These are phyloP conservation scores for Rhodotorula sp. DNA, from an alignment of 1,284 basidiomycete species.

Conservation along the genomic window DNA sequence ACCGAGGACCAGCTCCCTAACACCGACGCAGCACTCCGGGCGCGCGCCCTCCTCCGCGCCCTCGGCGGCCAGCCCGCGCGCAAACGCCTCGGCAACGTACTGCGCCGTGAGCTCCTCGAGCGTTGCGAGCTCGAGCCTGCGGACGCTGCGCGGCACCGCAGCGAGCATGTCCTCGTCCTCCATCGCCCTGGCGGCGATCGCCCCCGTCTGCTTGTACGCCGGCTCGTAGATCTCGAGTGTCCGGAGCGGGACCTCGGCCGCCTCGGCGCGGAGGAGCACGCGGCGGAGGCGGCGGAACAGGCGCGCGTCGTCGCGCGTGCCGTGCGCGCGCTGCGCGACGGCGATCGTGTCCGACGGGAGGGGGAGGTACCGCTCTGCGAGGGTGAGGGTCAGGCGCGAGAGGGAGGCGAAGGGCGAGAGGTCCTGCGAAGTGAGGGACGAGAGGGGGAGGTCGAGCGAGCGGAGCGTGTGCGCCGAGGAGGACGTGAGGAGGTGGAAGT, in stretches of 20 bases:
- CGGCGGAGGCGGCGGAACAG: slow-evolving; percentile 4
- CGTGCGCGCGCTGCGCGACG: neutral
- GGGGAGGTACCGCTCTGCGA: slow-evolving; percentile 29
- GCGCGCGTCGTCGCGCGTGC: slow-evolving; percentile 1
- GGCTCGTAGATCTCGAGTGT: slow-evolving; percentile 25
- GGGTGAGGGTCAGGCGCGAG: slow-evolving; percentile 15
- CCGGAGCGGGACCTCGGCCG: neutral
- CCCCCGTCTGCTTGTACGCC: neutral
- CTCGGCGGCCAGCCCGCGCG: neutral
- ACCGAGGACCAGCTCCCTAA: neutral
- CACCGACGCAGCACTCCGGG: neutral
- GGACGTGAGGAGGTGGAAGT: slow-evolving; percentile 21
- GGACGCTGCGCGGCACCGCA: neutral
- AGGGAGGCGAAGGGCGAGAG: slow-evolving; percentile 11
- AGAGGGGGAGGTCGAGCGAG: slow-evolving; percentile 24
- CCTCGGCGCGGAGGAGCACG: neutral
- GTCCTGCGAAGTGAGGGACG: slow-evolving; percentile 13
- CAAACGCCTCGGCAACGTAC: slow-evolving; percentile 9
- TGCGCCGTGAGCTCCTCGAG: neutral
- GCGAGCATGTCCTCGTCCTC: slow-evolving; percentile 3
- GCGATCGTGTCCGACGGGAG: neutral
- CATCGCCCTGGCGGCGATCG: neutral
- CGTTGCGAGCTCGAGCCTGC: slow-evolving; percentile 10
- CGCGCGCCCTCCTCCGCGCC: neutral
- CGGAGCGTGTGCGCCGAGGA: slow-evolving; percentile 4